Conservation (phyloP, 257 asterid genomes). For the Solanum virginianum region DNA sequence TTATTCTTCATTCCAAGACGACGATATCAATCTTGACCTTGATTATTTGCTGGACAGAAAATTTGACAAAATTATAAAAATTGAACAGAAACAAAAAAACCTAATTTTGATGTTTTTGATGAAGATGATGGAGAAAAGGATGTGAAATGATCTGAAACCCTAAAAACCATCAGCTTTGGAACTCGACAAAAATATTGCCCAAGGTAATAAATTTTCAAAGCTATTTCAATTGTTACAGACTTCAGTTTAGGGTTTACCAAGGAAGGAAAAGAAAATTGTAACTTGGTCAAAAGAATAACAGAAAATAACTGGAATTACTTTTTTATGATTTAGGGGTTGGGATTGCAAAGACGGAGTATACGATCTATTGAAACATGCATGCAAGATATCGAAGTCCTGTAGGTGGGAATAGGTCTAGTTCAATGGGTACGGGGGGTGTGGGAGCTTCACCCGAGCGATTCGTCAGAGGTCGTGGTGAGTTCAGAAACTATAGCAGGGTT, state of each 20-base stretch:
- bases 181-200: not conserved
- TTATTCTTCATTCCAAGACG: not conserved
- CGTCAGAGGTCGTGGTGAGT: slow-evolving; percentile 50
- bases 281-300: not conserved
- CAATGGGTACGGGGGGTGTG: slow-evolving; percentile 50
- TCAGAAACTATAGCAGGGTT: slow-evolving; percentile 45
- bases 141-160: not conserved
- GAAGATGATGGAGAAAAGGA: not conserved
- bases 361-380: slow-evolving; percentile 33
- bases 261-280: not conserved
- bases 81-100: not conserved
- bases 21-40: not conserved
- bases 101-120: not conserved
- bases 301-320: not conserved
- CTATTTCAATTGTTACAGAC: not conserved
- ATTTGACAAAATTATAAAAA: not conserved
- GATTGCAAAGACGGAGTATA: not conserved
- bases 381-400: slow-evolving; percentile 61
- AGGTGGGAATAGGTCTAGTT: slow-evolving; percentile 56
- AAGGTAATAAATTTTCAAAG: not conserved
- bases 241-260: not conserved
- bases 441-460: slow-evolving; percentile 57
- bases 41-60: not conserved
- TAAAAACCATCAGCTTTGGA: not conserved
- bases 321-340: not conserved